A percentile compares a stretch with the other conserved stretches of the same genome.
phyloP scores from a whole-genome alignment of 2,329 filamentous ascomycete genomes.

The Thelonectria rubi region DNA sequence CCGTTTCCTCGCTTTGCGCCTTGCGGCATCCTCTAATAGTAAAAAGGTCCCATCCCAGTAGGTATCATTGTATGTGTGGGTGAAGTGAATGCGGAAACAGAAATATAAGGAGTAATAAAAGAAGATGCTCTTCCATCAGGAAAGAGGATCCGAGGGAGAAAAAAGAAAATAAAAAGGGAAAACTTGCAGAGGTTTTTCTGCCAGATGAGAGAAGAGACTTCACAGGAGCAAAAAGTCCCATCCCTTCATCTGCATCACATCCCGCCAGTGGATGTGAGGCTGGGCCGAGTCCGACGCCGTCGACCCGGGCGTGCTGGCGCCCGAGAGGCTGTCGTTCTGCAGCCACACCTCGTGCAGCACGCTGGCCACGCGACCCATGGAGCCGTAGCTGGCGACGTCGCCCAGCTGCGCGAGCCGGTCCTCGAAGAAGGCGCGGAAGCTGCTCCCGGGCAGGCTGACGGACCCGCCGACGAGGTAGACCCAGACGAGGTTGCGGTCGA shows the following conservation, averaged over 20 bases:
- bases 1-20: slow-evolving; percentile 44
- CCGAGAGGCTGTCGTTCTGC: slow-evolving; percentile 69
- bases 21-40: slow-evolving; percentile 53
- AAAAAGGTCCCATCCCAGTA: slow-evolving; percentile 45
- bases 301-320: slow-evolving; percentile 48
- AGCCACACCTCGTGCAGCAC: slow-evolving; percentile 87
- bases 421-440: slow-evolving; percentile 80
- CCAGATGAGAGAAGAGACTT: slow-evolving; percentile 36
- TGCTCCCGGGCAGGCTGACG: slow-evolving; percentile 74
- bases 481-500: slow-evolving; percentile 92
- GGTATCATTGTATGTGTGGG: slow-evolving; percentile 44
- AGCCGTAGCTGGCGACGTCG: slow-evolving; percentile 80
- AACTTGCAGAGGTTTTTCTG: slow-evolving; percentile 19
- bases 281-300: slow-evolving; percentile 51
- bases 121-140: slow-evolving; percentile 35
- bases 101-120: slow-evolving; percentile 39
- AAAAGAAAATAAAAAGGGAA: slow-evolving; percentile 40
- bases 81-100: slow-evolving; percentile 38
- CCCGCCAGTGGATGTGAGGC: slow-evolving; percentile 90
- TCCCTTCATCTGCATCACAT: slow-evolving; percentile 88
- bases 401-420: slow-evolving; percentile 79
- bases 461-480: slow-evolving; percentile 89
- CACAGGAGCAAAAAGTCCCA: slow-evolving; percentile 95
- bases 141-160: slow-evolving; percentile 21
- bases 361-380: slow-evolving; percentile 82